Evolutionary conservation across 1,284 basidiomycete species (phyloP).

Genomic region (Ustilago vetiveriae): DNA sequence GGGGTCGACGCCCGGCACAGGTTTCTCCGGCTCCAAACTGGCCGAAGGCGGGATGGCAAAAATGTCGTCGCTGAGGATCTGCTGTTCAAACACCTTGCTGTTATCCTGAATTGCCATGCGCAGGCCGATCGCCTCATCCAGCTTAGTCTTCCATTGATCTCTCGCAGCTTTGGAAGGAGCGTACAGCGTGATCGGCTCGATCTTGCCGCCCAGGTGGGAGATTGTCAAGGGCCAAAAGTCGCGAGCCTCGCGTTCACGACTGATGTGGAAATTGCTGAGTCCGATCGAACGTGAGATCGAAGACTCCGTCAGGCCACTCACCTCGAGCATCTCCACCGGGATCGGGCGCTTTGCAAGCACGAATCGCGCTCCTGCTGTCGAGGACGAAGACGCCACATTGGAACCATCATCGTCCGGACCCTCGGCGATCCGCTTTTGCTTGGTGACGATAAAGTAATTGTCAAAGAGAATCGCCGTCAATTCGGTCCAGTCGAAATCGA

Average conservation of each 20-base stretch:
- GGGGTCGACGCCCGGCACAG: constrained; percentile 73
- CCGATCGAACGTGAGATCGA: constrained; percentile 57
- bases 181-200: constrained; percentile 74
- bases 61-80: constrained; percentile 64
- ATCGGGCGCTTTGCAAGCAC: constrained; percentile 62
- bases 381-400: constrained; percentile 22
- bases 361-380: constrained; percentile 28
- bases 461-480: constrained; percentile 62
- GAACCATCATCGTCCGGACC: constrained; percentile 32
- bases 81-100: constrained; percentile 75
- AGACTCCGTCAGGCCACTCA: constrained; percentile 55
- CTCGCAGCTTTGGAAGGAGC: constrained; percentile 81
- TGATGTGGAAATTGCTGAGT: constrained; percentile 59
- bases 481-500: constrained; percentile 65
- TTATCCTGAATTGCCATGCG: constrained; percentile 87
- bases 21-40: constrained; percentile 45
- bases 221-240: constrained; percentile 64
- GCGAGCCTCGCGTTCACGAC: constrained; percentile 49
- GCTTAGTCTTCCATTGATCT: constrained; percentile 85
- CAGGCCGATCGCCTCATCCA: constrained; percentile 86
- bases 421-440: constrained; percentile 47
- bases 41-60: constrained; percentile 55
- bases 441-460: constrained; percentile 63
- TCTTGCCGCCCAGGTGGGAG: constrained; percentile 53
- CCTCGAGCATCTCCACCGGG: constrained; percentile 61